Conservation (phyloP, 345 rosid species). For the Trapa incisa region DNA sequence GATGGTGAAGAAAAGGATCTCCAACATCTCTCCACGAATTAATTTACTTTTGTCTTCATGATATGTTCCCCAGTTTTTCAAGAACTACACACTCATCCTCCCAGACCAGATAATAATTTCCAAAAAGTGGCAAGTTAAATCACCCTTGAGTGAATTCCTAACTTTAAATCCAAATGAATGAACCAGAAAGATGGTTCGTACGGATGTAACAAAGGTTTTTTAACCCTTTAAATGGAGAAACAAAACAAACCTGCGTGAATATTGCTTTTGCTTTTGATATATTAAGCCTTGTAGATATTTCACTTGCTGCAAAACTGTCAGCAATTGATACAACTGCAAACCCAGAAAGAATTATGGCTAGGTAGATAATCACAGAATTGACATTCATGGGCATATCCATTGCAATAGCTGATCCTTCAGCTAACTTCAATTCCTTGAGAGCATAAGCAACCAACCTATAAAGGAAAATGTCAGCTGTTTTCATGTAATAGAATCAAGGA, state of each 20-base stretch:
- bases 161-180: background rate
- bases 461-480: conserved; percentile 6
- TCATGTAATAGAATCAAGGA: conserved; percentile 4
- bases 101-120: background rate
- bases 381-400: conserved; percentile 94
- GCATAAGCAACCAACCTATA: conserved; percentile 77
- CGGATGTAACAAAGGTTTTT: background rate
- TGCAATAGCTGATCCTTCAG: conserved; percentile 71
- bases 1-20: background rate
- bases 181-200: background rate
- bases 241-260: conserved; percentile 63
- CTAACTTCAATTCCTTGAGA: conserved; percentile 49
- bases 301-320: conserved; percentile 78
- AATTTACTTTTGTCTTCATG: background rate
- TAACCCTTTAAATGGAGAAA: background rate
- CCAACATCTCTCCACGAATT: background rate
- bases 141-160: background rate
- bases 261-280: conserved; percentile 80
- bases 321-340: conserved; percentile 88
- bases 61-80: background rate
- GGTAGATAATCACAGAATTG: conserved; percentile 73
- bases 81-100: background rate
- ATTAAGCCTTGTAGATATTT: conserved; percentile 79
- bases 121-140: background rate
- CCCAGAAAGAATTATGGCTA: conserved; percentile 84